Percentiles rank a stretch among this genome's conserved stretches.
phyloP scores from a whole-genome alignment of 2,329 filamentous ascomycete genomes.

The Fusarium solani-melongenae region DNA sequence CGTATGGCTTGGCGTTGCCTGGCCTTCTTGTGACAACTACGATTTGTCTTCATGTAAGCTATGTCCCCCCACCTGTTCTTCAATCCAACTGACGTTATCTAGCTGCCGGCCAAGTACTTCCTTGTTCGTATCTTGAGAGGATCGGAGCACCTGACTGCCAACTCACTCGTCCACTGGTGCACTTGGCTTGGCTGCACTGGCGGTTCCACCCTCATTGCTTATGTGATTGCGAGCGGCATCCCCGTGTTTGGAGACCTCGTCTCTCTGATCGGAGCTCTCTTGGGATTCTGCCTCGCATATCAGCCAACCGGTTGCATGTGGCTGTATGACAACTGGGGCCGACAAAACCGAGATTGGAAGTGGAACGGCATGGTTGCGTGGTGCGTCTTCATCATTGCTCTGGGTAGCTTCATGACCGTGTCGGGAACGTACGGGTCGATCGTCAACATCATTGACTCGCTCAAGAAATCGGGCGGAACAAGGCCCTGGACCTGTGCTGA shows the following conservation, averaged over 20 bases:
- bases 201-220: conserved; percentile 28
- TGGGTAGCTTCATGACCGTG: conserved; percentile 53
- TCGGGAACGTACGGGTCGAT: conserved; percentile 59
- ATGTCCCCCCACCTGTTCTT: neutral
- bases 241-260: conserved; percentile 44
- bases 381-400: conserved; percentile 21
- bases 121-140: conserved; percentile 40
- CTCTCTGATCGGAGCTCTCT: conserved; percentile 44
- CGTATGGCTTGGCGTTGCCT: conserved; percentile 52
- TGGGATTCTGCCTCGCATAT: conserved; percentile 44
- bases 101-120: conserved; percentile 34
- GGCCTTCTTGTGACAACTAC: conserved; percentile 43
- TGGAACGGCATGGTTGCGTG: conserved; percentile 34
- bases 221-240: conserved; percentile 9
- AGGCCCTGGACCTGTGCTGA: conserved; percentile 55
- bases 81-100: conserved; percentile 34
- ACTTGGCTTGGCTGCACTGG: conserved; percentile 47
- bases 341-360: conserved; percentile 1
- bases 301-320: conserved; percentile 46
- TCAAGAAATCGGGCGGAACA: conserved; percentile 49
- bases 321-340: conserved; percentile 43
- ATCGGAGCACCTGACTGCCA: conserved; percentile 44
- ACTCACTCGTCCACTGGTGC: conserved; percentile 45
- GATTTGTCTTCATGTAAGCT: neutral
- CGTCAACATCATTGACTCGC: conserved; percentile 48